Conservation (phyloP, 257 asterid genomes). For the Thymus quinquecostatus region DNA sequence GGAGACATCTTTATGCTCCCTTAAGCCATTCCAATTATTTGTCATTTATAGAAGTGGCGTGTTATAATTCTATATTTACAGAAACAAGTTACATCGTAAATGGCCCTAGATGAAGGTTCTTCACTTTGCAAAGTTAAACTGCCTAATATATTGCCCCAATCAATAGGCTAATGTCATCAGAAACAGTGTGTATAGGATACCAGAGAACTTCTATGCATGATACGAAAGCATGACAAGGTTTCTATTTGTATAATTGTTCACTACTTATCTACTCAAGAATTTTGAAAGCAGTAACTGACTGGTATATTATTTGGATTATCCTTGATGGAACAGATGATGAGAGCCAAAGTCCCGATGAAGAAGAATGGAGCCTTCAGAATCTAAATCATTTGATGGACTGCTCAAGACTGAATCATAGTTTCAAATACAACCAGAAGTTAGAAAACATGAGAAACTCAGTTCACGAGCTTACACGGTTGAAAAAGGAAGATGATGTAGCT, state of each 20-base stretch:
- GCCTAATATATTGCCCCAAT: not conserved
- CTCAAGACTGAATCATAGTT: conserved; percentile 31
- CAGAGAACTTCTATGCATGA: conserved; percentile 20
- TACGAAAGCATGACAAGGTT: not conserved
- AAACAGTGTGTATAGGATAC: conserved; percentile 13
- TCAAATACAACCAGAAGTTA: conserved; percentile 45
- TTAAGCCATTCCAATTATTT: no score
- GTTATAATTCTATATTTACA: not conserved
- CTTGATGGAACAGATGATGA: conserved; percentile 44
- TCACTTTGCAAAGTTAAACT: conserved; percentile 3
- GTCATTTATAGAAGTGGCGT: not conserved
- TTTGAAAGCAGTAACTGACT: conserved; percentile 30
- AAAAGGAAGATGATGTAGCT: conserved; percentile 40
- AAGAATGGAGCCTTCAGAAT: conserved; percentile 59
- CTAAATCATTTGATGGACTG: conserved; percentile 41
- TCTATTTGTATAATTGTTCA: not conserved
- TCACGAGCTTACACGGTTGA: conserved; percentile 47
- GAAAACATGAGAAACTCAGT: conserved; percentile 48
- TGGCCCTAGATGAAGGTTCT: not conserved
- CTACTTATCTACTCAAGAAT: conserved; percentile 23
- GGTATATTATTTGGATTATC: conserved; percentile 31
- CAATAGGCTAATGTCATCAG: conserved; percentile 19
- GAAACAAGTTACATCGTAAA: conserved; percentile 10
- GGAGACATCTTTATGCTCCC: no score
- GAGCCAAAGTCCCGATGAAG: conserved; percentile 51